Evolutionary conservation across 2,329 filamentous ascomycete genomes (phyloP), one percentile per base, ranked within the genome.

Genomic region (Fusarium gaditjirri): DNA sequence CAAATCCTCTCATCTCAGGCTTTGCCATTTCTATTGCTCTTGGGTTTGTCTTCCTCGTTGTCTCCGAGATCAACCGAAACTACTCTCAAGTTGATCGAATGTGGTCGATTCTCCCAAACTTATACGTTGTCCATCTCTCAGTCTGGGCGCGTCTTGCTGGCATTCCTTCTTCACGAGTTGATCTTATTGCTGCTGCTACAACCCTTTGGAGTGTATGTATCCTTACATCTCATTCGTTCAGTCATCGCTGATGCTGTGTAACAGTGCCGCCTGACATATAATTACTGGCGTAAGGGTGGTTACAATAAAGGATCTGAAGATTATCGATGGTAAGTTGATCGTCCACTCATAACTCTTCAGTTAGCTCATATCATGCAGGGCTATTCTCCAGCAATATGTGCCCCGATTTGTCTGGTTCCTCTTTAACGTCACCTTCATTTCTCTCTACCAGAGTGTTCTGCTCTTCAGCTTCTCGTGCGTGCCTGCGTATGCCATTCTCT

Each of bases 241-340:
- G 25, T 13, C 6, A 9, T 44, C 41, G 55, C 63, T 74, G 33
- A 69, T 62, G 44, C 25, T 21, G 12, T n/a, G n/a, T 14, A 59
- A 29, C 66, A 94, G 93, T 80, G 84, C 64, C 92, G 96, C 16
- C 85, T 99, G 82, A 98, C 95, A 6, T 98, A 89, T 86, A 99
- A 99, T 83, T 99, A 98, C 84, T 97, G 93, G 91, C 92, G 96
- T 65, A 97, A 94, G 81, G 96, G 96, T 42, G 96, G 96, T 29
- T 99, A 99, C 81, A 85, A 87, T 21, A 86, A 95, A 71, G 95
- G 96, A 41, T 95, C 93, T 21, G 95, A 99, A 82, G 96, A 99
- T 81, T 99, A 99, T 81, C 89, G 96, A 83, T 99, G 96, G 91
- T 84, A 71, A 66, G 78, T 61, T 12, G 21, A 52, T 25, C 8